A percentile compares a stretch with the other conserved stretches of the same genome.
These are phyloP conservation scores for Cutaneotrichosporon mucoides DNA, from an alignment of 1,284 basidiomycete genomes.

Conservation along the genomic window DNA sequence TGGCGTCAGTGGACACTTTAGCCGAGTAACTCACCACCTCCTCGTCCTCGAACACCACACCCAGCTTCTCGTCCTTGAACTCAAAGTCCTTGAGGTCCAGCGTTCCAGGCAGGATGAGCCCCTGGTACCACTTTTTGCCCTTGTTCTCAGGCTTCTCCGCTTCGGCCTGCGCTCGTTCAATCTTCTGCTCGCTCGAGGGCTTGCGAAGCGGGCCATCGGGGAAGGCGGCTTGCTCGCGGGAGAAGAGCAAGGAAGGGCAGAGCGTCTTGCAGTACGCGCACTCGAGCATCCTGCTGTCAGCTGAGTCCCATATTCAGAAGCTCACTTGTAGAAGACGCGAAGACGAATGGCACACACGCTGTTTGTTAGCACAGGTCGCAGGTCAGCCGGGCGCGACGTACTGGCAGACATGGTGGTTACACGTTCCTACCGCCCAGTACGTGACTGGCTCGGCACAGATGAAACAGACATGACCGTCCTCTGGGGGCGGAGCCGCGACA, in stretches of 20 bases:
- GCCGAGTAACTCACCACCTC: constrained; percentile 58
- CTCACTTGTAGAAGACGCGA: constrained; percentile 79
- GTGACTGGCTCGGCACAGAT: constrained; percentile 95
- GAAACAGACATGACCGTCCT: constrained; percentile 66
- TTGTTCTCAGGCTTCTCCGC: constrained; percentile 39
- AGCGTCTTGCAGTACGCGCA: constrained; percentile 97
- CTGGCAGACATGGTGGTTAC: constrained; percentile 65
- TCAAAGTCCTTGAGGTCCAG: constrained; percentile 48
- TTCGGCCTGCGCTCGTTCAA: constrained; percentile 36
- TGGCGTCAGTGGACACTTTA: constrained; percentile 11
- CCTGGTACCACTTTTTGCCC: constrained; percentile 39
- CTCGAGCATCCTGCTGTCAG: constrained; percentile 58
- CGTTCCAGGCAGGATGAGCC: constrained; percentile 38
- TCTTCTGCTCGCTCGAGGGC: constrained; percentile 50
- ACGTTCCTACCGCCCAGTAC: constrained; percentile 81
- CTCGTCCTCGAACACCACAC: constrained; percentile 80
- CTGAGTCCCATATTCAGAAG: not conserved
- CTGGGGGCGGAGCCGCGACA: constrained; percentile 13
- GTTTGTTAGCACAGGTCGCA: constrained; percentile 59
- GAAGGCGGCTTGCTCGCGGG: constrained; percentile 64
- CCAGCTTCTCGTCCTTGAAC: constrained; percentile 70
- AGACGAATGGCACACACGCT: constrained; percentile 83
- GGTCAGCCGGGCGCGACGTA: constrained; percentile 20
- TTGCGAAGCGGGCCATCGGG: constrained; percentile 56
- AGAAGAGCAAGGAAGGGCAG: constrained; percentile 77